Base-by-base conservation (phyloP, 495 filamentous ascomycete genomes). In the Aspergillus sclerotioniger region DNA sequence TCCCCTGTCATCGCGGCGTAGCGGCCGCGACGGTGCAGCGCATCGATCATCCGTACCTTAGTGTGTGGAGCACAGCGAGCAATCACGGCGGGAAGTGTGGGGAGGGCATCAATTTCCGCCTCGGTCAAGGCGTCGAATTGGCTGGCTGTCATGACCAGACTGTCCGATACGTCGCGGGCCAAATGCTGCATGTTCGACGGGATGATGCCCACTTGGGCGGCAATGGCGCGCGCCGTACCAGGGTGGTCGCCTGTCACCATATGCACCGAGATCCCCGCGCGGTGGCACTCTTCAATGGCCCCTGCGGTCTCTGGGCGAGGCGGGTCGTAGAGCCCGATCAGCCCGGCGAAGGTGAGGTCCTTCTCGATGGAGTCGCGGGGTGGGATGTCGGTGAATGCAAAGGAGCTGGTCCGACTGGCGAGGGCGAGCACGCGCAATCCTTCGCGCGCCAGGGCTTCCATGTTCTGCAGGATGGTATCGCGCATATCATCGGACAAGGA, bases 1-100 rank as follows among this genome's bases (percentile, higher is more conserved):
- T 94, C 90, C 67, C 91, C 90, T n/a, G 90, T 92, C 81, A 95
- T 90, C 31, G 87, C 90, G n/a, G 83, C 87, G 60, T 89, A 87
- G 25, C 72, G 65, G 32, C 82, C 81, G 48, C 87, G 74, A 44
- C 87, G 80, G 57, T 90, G 87, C 53, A 92, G 69, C 5, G 87
- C 86, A 50, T 90, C 84, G 31, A 94, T 87, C 84, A 92, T 90
- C 48, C 88, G 84, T 32, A 91, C 84, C 67, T 90, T 91, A 20
- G 87, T 90, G 49, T 84, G 80, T 2, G 87, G 89, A 6, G 85
- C 82, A 57, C 87, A 90, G 50, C 87, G 81, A 62, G 88, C 86
- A 63, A 90, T 79, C 41, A 92, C 87, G 52, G 88, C 63, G 3
- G 88, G 86, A 8, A 91, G 77, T 21, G 78, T 78, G 29, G 87